These are phyloP conservation scores for Leccinum pachyderme DNA, from an alignment of 1,284 basidiomycete species.

Conservation along the genomic window DNA sequence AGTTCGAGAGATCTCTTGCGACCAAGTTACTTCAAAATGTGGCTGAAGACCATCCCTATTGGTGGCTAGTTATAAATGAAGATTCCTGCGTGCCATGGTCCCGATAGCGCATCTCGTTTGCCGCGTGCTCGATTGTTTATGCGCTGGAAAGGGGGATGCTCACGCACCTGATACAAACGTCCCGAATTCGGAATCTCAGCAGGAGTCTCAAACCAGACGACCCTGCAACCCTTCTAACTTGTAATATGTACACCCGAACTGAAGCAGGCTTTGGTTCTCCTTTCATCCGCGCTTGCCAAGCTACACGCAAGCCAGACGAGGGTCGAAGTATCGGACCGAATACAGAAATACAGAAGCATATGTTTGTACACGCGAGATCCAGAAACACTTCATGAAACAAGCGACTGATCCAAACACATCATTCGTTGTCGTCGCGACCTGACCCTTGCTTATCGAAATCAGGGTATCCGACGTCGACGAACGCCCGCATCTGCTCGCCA, in stretches of 20 bases:
- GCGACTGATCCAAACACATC: neutral
- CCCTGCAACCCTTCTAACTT: neutral
- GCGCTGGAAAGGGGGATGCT: neutral
- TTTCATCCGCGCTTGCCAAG: neutral
- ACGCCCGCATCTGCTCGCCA: conserved; percentile 46
- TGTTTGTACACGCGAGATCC: neutral
- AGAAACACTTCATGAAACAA: no score
- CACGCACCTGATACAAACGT: neutral
- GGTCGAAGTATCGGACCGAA: neutral
- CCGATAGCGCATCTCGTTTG: neutral
- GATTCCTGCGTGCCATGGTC: no score
- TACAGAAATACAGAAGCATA: neutral
- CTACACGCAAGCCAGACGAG: neutral
- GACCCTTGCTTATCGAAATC: conserved; percentile 11
- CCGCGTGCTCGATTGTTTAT: neutral
- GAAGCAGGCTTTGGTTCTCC: neutral
- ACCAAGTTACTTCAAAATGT: no score
- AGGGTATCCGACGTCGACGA: conserved; percentile 44
- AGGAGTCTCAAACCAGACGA: no score
- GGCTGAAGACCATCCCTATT: no score
- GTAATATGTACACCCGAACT: neutral
- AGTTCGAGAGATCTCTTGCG: no score
- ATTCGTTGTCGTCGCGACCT: neutral
- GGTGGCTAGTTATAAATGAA: no score
- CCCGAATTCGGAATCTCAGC: no score